A percentile compares a stretch with the other conserved stretches of the same genome.
Evolutionary conservation across 2,329 filamentous ascomycete genomes (phyloP).

Genomic region (Alternaria dauci): DNA sequence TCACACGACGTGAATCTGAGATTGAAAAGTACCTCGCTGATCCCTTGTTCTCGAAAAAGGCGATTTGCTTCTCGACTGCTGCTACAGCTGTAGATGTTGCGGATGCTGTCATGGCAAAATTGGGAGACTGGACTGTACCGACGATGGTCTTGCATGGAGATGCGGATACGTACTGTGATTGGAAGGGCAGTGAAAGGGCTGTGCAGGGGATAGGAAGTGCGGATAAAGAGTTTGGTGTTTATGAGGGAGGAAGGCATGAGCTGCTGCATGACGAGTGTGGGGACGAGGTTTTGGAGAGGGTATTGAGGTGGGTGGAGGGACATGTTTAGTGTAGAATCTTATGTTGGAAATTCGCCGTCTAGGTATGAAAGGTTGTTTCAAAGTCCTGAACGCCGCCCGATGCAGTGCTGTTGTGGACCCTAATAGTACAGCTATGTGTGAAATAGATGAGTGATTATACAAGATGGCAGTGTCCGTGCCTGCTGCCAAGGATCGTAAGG

Average conservation of each 20-base stretch:
- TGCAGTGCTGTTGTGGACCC: background rate
- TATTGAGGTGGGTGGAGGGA: slow-evolving; percentile 5
- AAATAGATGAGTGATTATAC: background rate
- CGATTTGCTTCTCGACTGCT: slow-evolving; percentile 11
- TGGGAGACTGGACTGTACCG: slow-evolving; percentile 7
- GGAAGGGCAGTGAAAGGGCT: slow-evolving; percentile 13
- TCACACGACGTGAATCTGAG: background rate
- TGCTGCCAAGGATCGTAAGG: slow-evolving; percentile 48
- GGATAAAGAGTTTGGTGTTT: slow-evolving; percentile 9
- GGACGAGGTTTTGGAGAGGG: slow-evolving; percentile 6
- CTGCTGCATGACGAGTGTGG: slow-evolving; percentile 16
- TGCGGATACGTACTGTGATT: slow-evolving; percentile 16
- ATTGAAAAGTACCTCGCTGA: background rate
- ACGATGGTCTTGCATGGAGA: slow-evolving; percentile 15
- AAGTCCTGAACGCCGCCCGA: background rate
- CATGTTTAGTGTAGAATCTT: background rate
- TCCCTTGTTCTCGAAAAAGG: slow-evolving; percentile 2
- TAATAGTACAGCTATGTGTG: background rate
- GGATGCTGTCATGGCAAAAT: background rate
- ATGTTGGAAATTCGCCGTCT: background rate
- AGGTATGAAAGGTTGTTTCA: background rate
- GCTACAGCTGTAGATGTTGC: slow-evolving; percentile 13
- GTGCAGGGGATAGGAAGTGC: background rate
- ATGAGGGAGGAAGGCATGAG: slow-evolving; percentile 15
- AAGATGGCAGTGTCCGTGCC: background rate